Percentiles rank a stretch among this genome's conserved stretches.
Conservation (phyloP, 2,329 filamentous ascomycete species). For the Macrophomina tecta region DNA sequence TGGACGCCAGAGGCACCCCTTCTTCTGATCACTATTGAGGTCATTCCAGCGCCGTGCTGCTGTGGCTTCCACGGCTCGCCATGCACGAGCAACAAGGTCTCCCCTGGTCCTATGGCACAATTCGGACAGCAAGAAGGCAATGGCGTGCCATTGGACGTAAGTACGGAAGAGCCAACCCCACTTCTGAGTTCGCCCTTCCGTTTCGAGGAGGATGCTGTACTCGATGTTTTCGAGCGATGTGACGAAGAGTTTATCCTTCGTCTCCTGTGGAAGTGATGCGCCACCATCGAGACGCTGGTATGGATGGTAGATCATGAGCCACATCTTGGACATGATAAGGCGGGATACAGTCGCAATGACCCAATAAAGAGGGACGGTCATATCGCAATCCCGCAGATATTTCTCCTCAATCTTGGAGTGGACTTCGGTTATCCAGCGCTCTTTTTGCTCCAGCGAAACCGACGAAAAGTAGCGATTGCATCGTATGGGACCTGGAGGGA, state of each 20-base stretch:
- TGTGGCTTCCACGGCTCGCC: constrained; percentile 61
- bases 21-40: constrained; percentile 35
- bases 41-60: constrained; percentile 50
- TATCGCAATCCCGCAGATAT: constrained; percentile 59
- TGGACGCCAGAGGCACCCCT: constrained; percentile 66
- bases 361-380: constrained; percentile 68
- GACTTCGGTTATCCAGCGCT: constrained; percentile 57
- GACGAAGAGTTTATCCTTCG: constrained; percentile 71
- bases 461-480: constrained; percentile 52
- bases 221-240: constrained; percentile 78
- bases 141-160: constrained; percentile 70
- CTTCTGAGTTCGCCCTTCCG: constrained; percentile 64
- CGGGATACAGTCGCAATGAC: constrained; percentile 69
- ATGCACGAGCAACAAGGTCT: constrained; percentile 65
- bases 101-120: constrained; percentile 63
- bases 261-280: constrained; percentile 64
- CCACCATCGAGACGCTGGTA: constrained; percentile 66
- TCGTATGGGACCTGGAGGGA: constrained; percentile 49
- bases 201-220: constrained; percentile 69
- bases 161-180: constrained; percentile 71
- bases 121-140: constrained; percentile 67
- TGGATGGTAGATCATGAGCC: constrained; percentile 77
- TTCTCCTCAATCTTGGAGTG: constrained; percentile 55
- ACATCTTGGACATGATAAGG: constrained; percentile 75
- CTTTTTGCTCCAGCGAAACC: constrained; percentile 54